Evolutionary conservation across 129 eudicot genomes (phyloP), one percentile per base, ranked within the genome.

Genomic region (Gnaphalium uliginosum): DNA sequence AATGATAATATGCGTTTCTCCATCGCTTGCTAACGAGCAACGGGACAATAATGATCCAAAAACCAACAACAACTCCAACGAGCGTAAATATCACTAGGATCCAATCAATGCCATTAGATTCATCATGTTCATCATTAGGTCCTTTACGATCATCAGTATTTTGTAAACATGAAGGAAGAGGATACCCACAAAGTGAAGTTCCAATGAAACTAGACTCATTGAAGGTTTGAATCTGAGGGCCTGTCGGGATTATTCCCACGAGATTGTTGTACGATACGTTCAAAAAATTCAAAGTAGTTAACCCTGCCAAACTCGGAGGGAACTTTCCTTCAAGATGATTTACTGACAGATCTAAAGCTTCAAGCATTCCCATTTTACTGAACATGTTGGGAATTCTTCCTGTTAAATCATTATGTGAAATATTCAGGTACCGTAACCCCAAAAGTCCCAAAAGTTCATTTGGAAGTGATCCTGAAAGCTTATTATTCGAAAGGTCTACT

Each of bases 401-500:
- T 0, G 79, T 80, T 65, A 84, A 33, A 32, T 46, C 39, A 62
- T 84, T 84, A 26, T 51, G 51, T 2, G 84, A 80, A 65, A 84
- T 26, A 74, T 84, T 84, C 69, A 84, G 21, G 37, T 27, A 68
- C n/a, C 71, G 27, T 13, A 84, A 71, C 5, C 73, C 76, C 7
- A 35, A 32, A n/a, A 84, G 82, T n/a, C 19, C 46, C 17, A 70
- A 25, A 37, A 84, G 64, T n/a, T 71, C 79, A n/a, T 39, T 43
- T 0, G 87, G 84, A 41, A 84, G 71, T 15, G 64, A 15, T 14
- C 87, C 84, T 0, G 72, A 73, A 50, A 84, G 6, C 11, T 61
- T 63, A 71, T 84, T 84, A 68, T 41, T n/a, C 2, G 87, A 84
- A 64, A 84, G 79, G 61, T 84, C 87, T 26, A 80, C 26, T 8